Percentiles rank a stretch among this genome's conserved stretches.
These are phyloP conservation scores for Russula compacta DNA, from an alignment of 768 basidiomycete species.

Conservation along the genomic window DNA sequence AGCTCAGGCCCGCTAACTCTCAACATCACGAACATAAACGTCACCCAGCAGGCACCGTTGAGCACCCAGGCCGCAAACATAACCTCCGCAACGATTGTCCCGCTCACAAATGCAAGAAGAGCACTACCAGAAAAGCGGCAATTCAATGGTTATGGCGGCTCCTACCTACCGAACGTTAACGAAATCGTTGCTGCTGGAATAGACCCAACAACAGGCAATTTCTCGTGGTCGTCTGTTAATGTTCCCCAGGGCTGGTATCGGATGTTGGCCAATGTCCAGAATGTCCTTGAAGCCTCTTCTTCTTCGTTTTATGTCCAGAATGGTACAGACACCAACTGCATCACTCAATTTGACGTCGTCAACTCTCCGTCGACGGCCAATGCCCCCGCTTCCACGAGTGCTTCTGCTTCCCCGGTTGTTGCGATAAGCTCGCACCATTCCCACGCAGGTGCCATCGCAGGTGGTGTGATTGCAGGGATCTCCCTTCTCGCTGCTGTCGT, in stretches of 20 bases:
- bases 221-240: conserved; percentile 39
- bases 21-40: conserved; percentile 34
- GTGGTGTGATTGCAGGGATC: conserved; percentile 42
- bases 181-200: conserved; percentile 25
- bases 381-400: neutral
- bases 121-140: neutral
- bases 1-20: conserved; percentile 26
- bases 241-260: conserved; percentile 43
- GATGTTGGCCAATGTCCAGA: conserved; percentile 22
- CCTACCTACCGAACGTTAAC: conserved; percentile 18
- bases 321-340: conserved; percentile 31
- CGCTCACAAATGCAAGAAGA: neutral
- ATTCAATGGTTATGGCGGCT: conserved; percentile 2
- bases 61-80: conserved; percentile 10
- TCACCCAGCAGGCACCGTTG: conserved; percentile 22
- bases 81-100: neutral
- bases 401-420: conserved; percentile 5
- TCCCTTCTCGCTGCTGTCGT: conserved; percentile 31
- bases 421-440: conserved; percentile 4
- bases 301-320: conserved; percentile 30
- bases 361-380: conserved; percentile 23
- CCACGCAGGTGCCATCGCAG: conserved; percentile 40
- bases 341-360: conserved; percentile 20
- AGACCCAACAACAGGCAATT: conserved; percentile 25
- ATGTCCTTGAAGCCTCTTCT: conserved; percentile 21